Percentiles rank a stretch among this genome's conserved stretches.
Evolutionary conservation across 208 protist genomes (phyloP).

Genomic region (Entamoeba moshkovskii): DNA sequence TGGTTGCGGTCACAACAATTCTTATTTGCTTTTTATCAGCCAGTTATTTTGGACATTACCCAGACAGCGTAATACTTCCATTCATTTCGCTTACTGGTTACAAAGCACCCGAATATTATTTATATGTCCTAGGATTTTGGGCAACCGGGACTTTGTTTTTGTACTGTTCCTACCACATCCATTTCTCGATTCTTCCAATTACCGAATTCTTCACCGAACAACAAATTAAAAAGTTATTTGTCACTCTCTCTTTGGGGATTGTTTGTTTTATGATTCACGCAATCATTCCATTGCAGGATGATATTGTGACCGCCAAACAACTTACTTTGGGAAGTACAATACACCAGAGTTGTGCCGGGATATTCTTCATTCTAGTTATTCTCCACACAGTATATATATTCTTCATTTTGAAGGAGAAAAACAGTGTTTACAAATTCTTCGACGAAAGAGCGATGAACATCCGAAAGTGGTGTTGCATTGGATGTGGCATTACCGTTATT

Average conservation of each 20-base stretch:
- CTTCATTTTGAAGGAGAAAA: not conserved
- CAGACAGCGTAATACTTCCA: not conserved
- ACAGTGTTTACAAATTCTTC: not conserved
- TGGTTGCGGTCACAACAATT: not conserved
- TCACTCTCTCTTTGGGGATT: not conserved
- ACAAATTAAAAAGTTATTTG: not conserved
- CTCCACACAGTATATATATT: not conserved
- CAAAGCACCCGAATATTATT: not conserved
- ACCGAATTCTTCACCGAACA: not conserved
- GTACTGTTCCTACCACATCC: not conserved
- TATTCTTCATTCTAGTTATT: not conserved
- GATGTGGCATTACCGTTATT: not conserved
- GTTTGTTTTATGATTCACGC: not conserved
- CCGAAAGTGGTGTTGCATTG: not conserved
- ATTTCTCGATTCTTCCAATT: not conserved
- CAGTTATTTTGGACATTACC: not conserved
- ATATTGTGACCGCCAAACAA: not conserved
- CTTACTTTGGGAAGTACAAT: not conserved
- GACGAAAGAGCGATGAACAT: not conserved
- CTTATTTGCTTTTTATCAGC: not conserved
- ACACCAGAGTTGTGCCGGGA: not conserved
- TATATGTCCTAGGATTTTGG: not conserved
- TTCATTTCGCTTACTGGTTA: not conserved
- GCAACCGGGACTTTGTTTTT: not conserved
- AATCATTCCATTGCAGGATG: not conserved